Base-by-base conservation (phyloP, 225 moss, liverwort and hornwort species). In the Marchantia polymorpha region DNA sequence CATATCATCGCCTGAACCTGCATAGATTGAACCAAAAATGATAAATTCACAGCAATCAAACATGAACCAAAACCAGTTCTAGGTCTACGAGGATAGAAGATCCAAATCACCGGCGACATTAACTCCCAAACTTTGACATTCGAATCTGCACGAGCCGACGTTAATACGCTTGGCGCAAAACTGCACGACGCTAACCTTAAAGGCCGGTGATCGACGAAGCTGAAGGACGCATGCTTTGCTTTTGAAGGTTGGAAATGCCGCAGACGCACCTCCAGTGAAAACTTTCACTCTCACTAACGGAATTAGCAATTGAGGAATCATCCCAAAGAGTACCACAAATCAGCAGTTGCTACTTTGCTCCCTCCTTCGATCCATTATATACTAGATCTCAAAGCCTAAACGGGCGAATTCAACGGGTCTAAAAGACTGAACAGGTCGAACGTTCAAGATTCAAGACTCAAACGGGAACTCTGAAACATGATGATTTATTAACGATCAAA, bases 1-100 rank as follows among this genome's bases (percentile, higher is more conserved):
- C 99, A 99, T 99, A 67, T 93, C 99, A 78, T 99, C 93, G 99
- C 99, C 70, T 90, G 86, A 50, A 78, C 84, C 96, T 97, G 88
- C 76, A 83, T 67, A 60, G 69, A 16, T 61, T 54, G 8, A 17
- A 12, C 26, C 26, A 27, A 12, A 9, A 17, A 39, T 7, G 47
- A 6, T 30, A 26, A 9, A 52, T 31, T 22, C 20, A 1, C 2
- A 64, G 47, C 7, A 27, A 25, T 53, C 64, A 16, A 63, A 83
- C 19, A 10, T 16, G 13, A 52, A 25, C 16, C 19, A 15, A n/a
- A 52, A 15, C 4, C 8, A 61, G 1, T n/a, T 61, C 9, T 23
- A 61, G n/a, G 2, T 61, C 8, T 15, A 58, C n/a, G 13, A 61
- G 23, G 61, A 61, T 17, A n/a, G 5, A 2, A 19, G 50, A 12